Conservation (phyloP, 371 early-diverging fungal species). For the Lichtheimia ramosa region DNA sequence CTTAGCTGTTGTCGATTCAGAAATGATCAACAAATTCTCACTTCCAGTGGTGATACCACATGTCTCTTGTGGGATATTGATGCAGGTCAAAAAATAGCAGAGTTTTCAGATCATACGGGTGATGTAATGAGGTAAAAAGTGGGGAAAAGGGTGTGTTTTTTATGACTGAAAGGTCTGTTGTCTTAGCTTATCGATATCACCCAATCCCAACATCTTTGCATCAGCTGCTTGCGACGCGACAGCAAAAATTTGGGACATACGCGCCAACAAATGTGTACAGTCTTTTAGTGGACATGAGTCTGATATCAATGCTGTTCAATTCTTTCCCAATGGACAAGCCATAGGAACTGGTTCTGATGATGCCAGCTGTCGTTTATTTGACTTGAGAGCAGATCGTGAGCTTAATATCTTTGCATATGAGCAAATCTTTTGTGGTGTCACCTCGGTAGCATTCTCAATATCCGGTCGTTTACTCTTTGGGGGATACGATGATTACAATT, state of each 20-base stretch:
- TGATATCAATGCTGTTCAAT: conserved; percentile 97
- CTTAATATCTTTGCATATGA: conserved; percentile 93
- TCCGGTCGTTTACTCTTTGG: conserved; percentile 94
- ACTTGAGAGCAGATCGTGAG: conserved; percentile 93
- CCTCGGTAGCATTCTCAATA: conserved; percentile 91
- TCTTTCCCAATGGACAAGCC: conserved; percentile 96
- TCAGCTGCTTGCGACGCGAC: conserved; percentile 96
- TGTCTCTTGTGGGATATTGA: conserved; percentile 99
- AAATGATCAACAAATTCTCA: conserved; percentile 91
- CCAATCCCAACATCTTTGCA: conserved; percentile 91
- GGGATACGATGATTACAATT: conserved; percentile 97
- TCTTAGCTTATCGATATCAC: conserved; percentile 50
- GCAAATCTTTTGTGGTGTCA: conserved; percentile 94
- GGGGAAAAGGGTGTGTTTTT: too few species aligned
- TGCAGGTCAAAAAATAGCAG: conserved; percentile 89
- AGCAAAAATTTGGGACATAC: conserved; percentile 96
- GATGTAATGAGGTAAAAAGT: conserved; percentile 91
- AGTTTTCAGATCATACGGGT: conserved; percentile 97
- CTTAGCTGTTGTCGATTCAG: conserved; percentile 96
- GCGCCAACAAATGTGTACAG: conserved; percentile 90
- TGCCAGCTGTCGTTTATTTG: conserved; percentile 93
- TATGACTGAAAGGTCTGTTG: too few species aligned
- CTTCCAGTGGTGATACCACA: conserved; percentile 96
- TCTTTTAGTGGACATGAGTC: conserved; percentile 95
- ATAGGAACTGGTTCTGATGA: conserved; percentile 96